Evolutionary conservation across 169 alveolate genomes (phyloP).

Genomic region (Theileria parva): DNA sequence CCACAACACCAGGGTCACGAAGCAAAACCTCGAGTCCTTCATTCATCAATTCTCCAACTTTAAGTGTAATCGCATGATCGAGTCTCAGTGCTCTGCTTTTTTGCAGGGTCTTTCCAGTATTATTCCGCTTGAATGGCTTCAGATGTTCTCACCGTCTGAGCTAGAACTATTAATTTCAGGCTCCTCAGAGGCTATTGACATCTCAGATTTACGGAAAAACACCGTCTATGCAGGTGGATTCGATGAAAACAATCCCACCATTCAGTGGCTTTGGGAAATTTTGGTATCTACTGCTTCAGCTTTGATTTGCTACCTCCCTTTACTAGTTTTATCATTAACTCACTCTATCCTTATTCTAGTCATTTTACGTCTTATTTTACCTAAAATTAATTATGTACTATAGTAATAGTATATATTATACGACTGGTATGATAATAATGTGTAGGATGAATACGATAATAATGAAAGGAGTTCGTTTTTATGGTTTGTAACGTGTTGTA

Average conservation of each 20-base stretch:
- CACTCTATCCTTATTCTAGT: background rate
- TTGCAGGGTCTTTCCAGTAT: slow-evolving; percentile 86
- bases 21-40: slow-evolving; percentile 40
- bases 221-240: slow-evolving; percentile 91
- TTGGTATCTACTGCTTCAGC: slow-evolving; percentile 44
- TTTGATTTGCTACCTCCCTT: background rate
- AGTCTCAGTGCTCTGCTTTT: slow-evolving; percentile 69
- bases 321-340: background rate
- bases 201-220: slow-evolving; percentile 84
- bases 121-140: slow-evolving; percentile 88
- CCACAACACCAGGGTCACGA: slow-evolving; percentile 47
- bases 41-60: slow-evolving; percentile 73
- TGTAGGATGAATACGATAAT: slow-evolving; percentile 63
- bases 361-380: too few relatives aligned
- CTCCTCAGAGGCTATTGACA: slow-evolving; percentile 84
- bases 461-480: slow-evolving; percentile 88
- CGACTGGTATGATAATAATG: background rate
- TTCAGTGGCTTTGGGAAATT: slow-evolving; percentile 91
- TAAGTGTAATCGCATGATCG: slow-evolving; percentile 86
- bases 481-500: slow-evolving; percentile 94
- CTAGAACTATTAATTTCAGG: slow-evolving; percentile 93
- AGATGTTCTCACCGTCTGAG: slow-evolving; percentile 90
- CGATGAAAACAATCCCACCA: slow-evolving; percentile 76
- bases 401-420: too few relatives aligned
- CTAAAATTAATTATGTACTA: too few relatives aligned